Conservation (phyloP, 2,329 filamentous ascomycete species). For the Fusarium buharicum region DNA sequence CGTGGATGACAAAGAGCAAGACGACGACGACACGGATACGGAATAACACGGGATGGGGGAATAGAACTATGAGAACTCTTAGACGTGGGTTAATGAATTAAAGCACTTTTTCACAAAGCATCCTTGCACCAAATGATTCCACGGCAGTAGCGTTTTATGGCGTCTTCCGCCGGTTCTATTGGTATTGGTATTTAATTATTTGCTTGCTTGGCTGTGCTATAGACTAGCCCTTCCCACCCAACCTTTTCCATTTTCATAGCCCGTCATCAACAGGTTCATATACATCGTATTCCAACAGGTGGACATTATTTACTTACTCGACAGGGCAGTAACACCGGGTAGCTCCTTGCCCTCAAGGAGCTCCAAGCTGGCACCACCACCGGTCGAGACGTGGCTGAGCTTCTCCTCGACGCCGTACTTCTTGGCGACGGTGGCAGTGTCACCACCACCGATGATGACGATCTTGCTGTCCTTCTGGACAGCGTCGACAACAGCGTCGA, state of each 20-base stretch:
- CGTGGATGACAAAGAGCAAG: neutral
- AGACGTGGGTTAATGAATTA: slow-evolving; percentile 39
- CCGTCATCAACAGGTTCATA: slow-evolving; percentile 46
- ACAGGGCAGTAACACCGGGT: slow-evolving; percentile 91
- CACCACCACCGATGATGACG: slow-evolving; percentile 98
- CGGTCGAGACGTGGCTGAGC: slow-evolving; percentile 97
- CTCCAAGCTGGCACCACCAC: slow-evolving; percentile 94
- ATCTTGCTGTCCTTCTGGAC: slow-evolving; percentile 83
- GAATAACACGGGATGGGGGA: slow-evolving; percentile 35
- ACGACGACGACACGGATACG: slow-evolving; percentile 35
- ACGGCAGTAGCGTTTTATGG: slow-evolving; percentile 4
- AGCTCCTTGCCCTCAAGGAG: slow-evolving; percentile 98
- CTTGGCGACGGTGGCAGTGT: slow-evolving; percentile 96
- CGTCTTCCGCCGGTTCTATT: slow-evolving; percentile 30
- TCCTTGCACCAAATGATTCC: neutral
- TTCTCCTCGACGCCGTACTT: slow-evolving; percentile 97
- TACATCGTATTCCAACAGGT: slow-evolving; percentile 34
- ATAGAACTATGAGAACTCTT: slow-evolving; percentile 33
- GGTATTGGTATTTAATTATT: slow-evolving; percentile 42
- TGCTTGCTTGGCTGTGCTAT: slow-evolving; percentile 43
- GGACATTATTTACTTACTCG: slow-evolving; percentile 69
- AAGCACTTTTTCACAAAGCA: slow-evolving; percentile 2
- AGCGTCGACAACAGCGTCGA: slow-evolving; percentile 87
- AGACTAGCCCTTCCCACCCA: slow-evolving; percentile 51
- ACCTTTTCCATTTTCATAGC: slow-evolving; percentile 48